These are phyloP conservation scores for Skeletonema costatum DNA, from an alignment of 108 stramenopile genomes.

Conservation along the genomic window DNA sequence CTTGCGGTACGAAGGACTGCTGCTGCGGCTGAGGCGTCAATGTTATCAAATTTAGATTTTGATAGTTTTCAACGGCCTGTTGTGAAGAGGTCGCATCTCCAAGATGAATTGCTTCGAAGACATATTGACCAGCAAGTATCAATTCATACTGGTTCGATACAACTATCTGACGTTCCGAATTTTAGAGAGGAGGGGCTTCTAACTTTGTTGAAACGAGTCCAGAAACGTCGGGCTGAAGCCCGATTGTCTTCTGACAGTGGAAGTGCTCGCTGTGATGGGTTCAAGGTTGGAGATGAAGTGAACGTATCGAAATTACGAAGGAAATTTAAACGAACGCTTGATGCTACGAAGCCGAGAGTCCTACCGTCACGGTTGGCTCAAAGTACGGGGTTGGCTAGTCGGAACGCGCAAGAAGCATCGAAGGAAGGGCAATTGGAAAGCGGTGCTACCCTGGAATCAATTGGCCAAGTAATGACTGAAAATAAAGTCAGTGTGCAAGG, in stretches of 20 bases:
- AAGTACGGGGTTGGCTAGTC: conserved; percentile 73
- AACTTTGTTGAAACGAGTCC: conserved; percentile 65
- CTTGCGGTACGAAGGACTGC: conserved; percentile 74
- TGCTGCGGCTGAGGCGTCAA: conserved; percentile 64
- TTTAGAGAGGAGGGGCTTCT: conserved; percentile 75
- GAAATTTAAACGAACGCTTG: conserved; percentile 39
- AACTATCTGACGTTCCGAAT: conserved; percentile 61
- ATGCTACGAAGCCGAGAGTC: conserved; percentile 54
- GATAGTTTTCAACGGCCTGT: conserved; percentile 53
- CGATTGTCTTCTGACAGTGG: conserved; percentile 61
- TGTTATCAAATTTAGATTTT: conserved; percentile 46
- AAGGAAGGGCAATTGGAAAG: conserved; percentile 25
- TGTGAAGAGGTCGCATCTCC: conserved; percentile 45
- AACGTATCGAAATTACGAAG: conserved; percentile 52
- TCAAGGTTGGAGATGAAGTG: conserved; percentile 54
- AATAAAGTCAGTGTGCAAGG: conserved; percentile 69
- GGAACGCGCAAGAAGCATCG: conserved; percentile 44
- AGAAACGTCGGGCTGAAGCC: conserved; percentile 70
- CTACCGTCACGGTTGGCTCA: conserved; percentile 57
- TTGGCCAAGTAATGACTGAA: conserved; percentile 39
- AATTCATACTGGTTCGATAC: conserved; percentile 50
- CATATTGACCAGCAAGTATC: conserved; percentile 53
- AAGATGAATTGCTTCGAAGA: conserved; percentile 65
- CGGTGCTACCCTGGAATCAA: conserved; percentile 26
- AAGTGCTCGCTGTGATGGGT: conserved; percentile 78